Conservation (phyloP, 202 grass and related monocot species). For the Schoenoplectus triqueter region DNA sequence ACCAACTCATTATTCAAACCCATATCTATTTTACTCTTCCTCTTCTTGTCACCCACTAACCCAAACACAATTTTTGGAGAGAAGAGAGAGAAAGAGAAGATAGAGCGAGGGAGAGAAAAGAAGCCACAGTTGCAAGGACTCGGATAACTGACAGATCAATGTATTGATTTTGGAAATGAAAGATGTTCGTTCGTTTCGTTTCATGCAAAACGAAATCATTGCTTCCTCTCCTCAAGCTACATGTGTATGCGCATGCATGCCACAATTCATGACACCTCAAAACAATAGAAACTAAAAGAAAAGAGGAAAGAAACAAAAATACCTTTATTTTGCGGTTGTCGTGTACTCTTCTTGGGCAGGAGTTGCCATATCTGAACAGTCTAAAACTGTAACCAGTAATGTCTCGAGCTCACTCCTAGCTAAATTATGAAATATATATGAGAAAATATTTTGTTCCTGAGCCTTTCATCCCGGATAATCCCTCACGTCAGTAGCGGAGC, state of each 20-base stretch:
- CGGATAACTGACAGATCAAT: constrained; percentile 18
- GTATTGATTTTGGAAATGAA: constrained; percentile 21
- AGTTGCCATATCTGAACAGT: constrained; percentile 12
- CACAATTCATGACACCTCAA: neutral
- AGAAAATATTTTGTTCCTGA: neutral
- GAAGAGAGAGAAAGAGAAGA: neutral
- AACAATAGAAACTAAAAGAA: constrained; percentile 14
- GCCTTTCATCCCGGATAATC: too few relatives aligned
- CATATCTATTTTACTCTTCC: neutral
- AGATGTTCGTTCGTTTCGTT: constrained; percentile 32
- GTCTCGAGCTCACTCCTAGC: neutral
- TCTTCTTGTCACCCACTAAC: constrained; percentile 41
- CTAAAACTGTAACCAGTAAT: neutral
- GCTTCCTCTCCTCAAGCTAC: constrained; percentile 16
- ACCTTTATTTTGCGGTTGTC: constrained; percentile 32
- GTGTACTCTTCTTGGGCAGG: constrained; percentile 11
- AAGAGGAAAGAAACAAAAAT: constrained; percentile 27
- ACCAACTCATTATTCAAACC: constrained; percentile 33
- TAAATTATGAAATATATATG: constrained; percentile 2
- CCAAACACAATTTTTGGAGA: constrained; percentile 21
- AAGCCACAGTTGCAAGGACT: constrained; percentile 2
- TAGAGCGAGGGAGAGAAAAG: neutral
- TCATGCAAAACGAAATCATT: constrained; percentile 43
- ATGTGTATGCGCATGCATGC: constrained; percentile 33
- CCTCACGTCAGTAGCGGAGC: too few relatives aligned